Conservation (phyloP, 2,329 filamentous ascomycete species). For the Hypoxylon sp. region DNA sequence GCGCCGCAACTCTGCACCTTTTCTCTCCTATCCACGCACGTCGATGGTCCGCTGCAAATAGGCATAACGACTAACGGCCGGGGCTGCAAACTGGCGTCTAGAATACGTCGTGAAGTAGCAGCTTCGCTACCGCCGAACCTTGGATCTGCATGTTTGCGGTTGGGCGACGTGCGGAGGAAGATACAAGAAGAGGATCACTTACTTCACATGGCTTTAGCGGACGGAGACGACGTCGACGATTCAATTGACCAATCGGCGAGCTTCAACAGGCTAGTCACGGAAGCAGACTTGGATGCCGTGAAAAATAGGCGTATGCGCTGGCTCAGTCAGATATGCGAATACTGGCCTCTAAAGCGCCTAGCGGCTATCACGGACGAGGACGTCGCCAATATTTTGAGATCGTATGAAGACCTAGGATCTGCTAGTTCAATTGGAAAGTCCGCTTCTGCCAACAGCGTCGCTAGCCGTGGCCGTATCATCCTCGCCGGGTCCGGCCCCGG, state of each 20-base stretch:
- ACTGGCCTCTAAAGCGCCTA: constrained; percentile 90
- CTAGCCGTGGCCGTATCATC: constrained; percentile 75
- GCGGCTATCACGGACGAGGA: constrained; percentile 84
- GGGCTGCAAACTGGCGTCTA: constrained; percentile 91
- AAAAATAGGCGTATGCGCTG: constrained; percentile 89
- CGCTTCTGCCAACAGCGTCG: constrained; percentile 19
- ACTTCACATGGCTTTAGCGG: constrained; percentile 52
- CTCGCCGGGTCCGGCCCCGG: constrained; percentile 94
- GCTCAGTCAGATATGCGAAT: constrained; percentile 97
- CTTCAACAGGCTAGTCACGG: constrained; percentile 86
- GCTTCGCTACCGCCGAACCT: constrained; percentile 80
- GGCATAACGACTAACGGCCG: constrained; percentile 95
- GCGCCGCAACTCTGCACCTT: constrained; percentile 89
- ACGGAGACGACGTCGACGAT: constrained; percentile 63
- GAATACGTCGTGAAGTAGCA: constrained; percentile 89
- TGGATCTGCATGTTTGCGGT: constrained; percentile 79
- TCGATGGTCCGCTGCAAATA: constrained; percentile 91
- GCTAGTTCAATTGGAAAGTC: constrained; percentile 38
- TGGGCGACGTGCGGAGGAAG: constrained; percentile 78
- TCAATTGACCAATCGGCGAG: constrained; percentile 79
- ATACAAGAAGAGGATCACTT: constrained; percentile 80
- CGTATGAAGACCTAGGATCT: constrained; percentile 65
- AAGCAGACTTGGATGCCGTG: constrained; percentile 77
- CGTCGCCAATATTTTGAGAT: constrained; percentile 79
- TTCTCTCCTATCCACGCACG: constrained; percentile 87